A percentile compares a stretch with the other conserved stretches of the same genome.
Conservation (phyloP, 2,329 filamentous ascomycete species). For the Fusarium fujikuroi region DNA sequence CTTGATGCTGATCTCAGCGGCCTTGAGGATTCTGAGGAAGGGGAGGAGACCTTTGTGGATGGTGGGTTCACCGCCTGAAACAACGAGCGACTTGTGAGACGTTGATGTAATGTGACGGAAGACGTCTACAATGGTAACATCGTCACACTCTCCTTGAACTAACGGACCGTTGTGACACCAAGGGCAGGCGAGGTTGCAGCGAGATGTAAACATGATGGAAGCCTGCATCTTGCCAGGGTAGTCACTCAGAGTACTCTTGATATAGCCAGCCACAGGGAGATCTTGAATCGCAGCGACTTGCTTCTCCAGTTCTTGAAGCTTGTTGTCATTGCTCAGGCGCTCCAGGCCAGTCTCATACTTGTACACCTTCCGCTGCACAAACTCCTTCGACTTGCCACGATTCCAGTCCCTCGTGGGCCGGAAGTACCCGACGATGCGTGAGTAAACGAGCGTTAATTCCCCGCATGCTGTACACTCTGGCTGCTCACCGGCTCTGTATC, state of each 20-base stretch:
- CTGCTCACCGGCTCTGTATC: conserved; percentile 33
- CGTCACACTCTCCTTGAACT: conserved; percentile 31
- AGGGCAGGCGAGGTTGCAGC: conserved; percentile 37
- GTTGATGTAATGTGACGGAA: conserved; percentile 31
- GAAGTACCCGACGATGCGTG: conserved; percentile 39
- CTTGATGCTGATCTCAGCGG: conserved; percentile 25
- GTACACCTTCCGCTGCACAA: conserved; percentile 30
- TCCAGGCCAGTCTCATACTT: conserved; percentile 7
- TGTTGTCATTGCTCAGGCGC: fast-evolving
- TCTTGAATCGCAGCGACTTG: conserved; percentile 22
- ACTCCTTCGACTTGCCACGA: conserved; percentile 37
- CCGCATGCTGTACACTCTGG: conserved; percentile 23
- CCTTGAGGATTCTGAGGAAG: conserved; percentile 30
- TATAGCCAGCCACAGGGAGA: conserved; percentile 34
- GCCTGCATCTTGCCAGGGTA: conserved; percentile 40
- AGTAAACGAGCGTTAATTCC: conserved; percentile 31
- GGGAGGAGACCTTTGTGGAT: conserved; percentile 39
- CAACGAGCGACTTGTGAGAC: conserved; percentile 35
- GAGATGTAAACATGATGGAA: conserved; percentile 40
- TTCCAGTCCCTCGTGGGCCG: conserved; percentile 40
- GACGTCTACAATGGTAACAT: conserved; percentile 17
- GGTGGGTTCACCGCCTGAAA: conserved; percentile 39
- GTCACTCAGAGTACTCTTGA: conserved; percentile 37
- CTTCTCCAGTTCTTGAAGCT: conserved; percentile 6
- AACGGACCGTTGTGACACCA: conserved; percentile 42